Evolutionary conservation across 306 rosid species (phyloP).

Genomic region (Quercus robur): DNA sequence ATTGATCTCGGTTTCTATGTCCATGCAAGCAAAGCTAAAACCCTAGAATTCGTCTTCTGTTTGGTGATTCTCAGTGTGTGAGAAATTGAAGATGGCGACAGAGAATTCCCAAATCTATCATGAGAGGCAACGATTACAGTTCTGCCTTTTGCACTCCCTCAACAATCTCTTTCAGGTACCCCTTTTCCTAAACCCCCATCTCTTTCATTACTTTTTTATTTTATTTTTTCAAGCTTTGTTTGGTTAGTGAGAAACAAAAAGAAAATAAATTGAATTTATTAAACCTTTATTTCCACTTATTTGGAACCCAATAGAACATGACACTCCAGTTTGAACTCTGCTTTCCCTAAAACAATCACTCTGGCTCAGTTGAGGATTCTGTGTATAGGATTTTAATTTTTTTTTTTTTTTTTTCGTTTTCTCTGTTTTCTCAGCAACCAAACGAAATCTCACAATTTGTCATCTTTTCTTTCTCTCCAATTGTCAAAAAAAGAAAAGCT

Average conservation of each 20-base stretch:
- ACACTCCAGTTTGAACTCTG: background rate
- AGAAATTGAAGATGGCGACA: slow-evolving; percentile 41
- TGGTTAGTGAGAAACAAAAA: background rate
- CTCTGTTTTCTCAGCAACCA: background rate
- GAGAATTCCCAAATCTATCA: slow-evolving; percentile 57
- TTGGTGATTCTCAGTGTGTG: background rate
- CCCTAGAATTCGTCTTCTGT: too few relatives aligned
- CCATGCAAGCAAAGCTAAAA: too few relatives aligned
- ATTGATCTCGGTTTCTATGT: too few relatives aligned
- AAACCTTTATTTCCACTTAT: background rate
- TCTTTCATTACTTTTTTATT: background rate
- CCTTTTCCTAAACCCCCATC: background rate
- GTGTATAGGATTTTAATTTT: background rate
- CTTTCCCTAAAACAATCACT: background rate
- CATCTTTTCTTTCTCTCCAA: background rate
- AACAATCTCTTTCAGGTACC: slow-evolving; percentile 91
- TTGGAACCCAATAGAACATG: background rate
- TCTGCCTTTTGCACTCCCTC: slow-evolving; percentile 78
- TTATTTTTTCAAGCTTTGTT: slow-evolving; percentile 2
- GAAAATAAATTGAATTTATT: background rate
- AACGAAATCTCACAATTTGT: background rate
- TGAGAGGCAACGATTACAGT: slow-evolving; percentile 79
- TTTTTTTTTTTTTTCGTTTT: background rate
- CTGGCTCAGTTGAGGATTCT: background rate
- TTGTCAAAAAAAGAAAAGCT: background rate